These are phyloP conservation scores for Pseudocercospora fijiensis DNA, from an alignment of 2,329 filamentous ascomycete genomes.

Conservation along the genomic window DNA sequence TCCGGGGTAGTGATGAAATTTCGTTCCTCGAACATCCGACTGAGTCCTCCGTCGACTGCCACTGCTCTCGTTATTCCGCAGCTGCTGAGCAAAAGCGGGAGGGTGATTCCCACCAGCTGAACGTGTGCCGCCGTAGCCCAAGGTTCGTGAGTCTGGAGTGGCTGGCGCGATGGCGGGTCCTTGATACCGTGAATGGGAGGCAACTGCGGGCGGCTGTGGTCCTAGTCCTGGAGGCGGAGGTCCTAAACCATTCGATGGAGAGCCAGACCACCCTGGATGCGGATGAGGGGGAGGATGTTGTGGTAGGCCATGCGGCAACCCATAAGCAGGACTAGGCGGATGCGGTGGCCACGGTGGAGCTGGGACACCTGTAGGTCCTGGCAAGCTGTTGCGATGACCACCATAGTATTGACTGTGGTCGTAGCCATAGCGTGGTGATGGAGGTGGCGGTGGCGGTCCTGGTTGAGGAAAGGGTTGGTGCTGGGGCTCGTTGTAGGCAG, in stretches of 20 bases:
- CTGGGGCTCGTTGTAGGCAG: constrained; percentile 18
- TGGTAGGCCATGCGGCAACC: constrained; percentile 13
- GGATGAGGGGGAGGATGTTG: constrained; percentile 12
- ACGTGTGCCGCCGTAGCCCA: constrained; percentile 13
- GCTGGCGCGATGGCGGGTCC: constrained; percentile 32
- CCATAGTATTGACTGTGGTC: constrained; percentile 12
- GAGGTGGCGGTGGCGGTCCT: constrained; percentile 14
- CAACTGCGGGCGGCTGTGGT: constrained; percentile 10
- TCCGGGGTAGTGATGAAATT: constrained; percentile 15
- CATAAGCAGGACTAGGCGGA: constrained; percentile 15
- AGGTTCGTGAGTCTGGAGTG: constrained; percentile 22
- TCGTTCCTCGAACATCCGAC: constrained; percentile 16
- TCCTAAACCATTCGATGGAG: constrained; percentile 7
- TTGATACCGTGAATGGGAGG: constrained; percentile 23
- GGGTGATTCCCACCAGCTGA: constrained; percentile 20
- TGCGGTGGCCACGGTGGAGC: constrained; percentile 7
- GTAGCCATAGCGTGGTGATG: constrained; percentile 13
- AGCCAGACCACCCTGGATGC: constrained; percentile 10
- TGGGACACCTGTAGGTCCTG: constrained; percentile 8
- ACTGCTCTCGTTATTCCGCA: constrained; percentile 16
- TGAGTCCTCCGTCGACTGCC: constrained; percentile 19
- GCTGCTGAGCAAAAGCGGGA: constrained; percentile 36
- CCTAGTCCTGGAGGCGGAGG: neutral
- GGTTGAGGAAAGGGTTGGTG: constrained; percentile 8
- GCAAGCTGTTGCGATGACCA: constrained; percentile 22